These are phyloP conservation scores for Wallacemonas sp. DNA, from an alignment of 208 protist genomes.

Conservation along the genomic window DNA sequence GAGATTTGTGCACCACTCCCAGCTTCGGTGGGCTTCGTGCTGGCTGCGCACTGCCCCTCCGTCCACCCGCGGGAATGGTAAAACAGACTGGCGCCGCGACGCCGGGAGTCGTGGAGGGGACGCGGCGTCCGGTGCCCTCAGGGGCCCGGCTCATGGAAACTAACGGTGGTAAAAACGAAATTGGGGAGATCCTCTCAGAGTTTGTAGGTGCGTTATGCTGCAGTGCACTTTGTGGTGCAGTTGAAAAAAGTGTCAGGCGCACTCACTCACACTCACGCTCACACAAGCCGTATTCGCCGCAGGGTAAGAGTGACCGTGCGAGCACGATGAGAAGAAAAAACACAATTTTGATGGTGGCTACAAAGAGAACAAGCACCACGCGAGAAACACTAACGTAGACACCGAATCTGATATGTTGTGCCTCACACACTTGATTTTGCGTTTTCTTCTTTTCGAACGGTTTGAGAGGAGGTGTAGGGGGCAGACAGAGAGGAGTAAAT, in stretches of 20 bases:
- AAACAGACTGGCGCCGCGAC: slow-evolving; percentile 5
- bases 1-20: slow-evolving; percentile 6
- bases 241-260: too few relatives aligned
- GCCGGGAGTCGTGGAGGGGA: not conserved
- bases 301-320: not conserved
- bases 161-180: not conserved
- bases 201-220: too few relatives aligned
- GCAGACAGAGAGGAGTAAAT: too few relatives aligned
- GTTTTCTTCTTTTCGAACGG: too few relatives aligned
- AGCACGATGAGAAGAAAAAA: not conserved
- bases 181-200: too few relatives aligned
- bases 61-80: slow-evolving; percentile 3
- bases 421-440: too few relatives aligned
- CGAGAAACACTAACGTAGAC: not conserved
- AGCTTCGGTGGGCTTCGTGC: slow-evolving; percentile 4
- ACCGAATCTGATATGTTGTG: too few relatives aligned
- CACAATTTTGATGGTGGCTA: not conserved
- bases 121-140: not conserved
- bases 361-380: not conserved
- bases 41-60: not conserved
- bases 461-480: too few relatives aligned
- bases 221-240: too few relatives aligned
- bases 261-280: too few relatives aligned
- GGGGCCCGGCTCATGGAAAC: slow-evolving; percentile 6
- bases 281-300: too few relatives aligned